Percentiles rank a stretch among this genome's conserved stretches.
Conservation (phyloP, 371 early-diverging fungal species). For the Batkoa obscura region DNA sequence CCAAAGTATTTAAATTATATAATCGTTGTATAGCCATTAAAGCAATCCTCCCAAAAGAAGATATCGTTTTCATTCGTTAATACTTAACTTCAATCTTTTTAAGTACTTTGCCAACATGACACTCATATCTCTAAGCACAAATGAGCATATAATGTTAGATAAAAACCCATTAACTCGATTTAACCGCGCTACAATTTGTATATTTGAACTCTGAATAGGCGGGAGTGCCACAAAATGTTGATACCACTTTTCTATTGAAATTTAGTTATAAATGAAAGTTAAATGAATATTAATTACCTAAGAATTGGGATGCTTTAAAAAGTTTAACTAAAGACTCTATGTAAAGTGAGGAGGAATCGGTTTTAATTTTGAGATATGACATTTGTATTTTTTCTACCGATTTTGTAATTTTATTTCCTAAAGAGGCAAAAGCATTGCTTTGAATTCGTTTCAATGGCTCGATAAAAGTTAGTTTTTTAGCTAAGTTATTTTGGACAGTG, state of each 20-base stretch:
- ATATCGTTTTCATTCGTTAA: not conserved
- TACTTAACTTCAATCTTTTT: constrained; percentile 9
- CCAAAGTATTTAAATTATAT: too few species aligned
- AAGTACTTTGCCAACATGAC: constrained; percentile 16
- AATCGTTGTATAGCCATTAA: too few species aligned
- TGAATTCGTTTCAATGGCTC: constrained; percentile 9
- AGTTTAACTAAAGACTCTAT: constrained; percentile 13
- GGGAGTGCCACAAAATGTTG: constrained; percentile 1
- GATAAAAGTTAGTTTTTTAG: constrained; percentile 16
- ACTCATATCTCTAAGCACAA: constrained; percentile 16
- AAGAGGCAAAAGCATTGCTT: not conserved
- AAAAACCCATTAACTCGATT: constrained; percentile 14
- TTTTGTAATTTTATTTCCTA: constrained; percentile 10
- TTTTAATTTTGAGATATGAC: constrained; percentile 6
- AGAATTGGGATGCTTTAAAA: constrained; percentile 14
- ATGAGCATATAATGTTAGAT: constrained; percentile 14
- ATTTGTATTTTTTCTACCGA: constrained; percentile 15
- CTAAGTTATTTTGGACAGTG: constrained; percentile 13
- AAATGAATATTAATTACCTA: not conserved
- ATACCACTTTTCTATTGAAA: constrained; percentile 2
- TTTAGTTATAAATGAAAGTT: not conserved
- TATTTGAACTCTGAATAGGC: constrained; percentile 1
- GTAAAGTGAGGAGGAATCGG: constrained; percentile 13
- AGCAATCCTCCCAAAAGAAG: too few species aligned
- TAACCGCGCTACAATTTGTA: constrained; percentile 13